These are phyloP conservation scores for Talaromyces thailandensis DNA, from an alignment of 495 filamentous ascomycete species.

Conservation along the genomic window DNA sequence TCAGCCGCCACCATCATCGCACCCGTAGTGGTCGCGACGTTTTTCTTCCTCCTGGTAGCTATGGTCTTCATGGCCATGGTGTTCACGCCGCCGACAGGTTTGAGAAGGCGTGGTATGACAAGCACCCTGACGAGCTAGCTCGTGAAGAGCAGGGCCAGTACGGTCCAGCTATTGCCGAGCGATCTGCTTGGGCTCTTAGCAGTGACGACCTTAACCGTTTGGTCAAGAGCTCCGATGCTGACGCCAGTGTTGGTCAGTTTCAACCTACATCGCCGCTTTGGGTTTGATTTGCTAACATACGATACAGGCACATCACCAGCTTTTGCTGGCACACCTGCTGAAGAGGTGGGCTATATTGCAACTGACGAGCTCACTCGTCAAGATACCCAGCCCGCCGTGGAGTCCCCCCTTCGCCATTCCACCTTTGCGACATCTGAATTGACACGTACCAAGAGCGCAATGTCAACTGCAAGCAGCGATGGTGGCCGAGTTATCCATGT, in stretches of 20 bases:
- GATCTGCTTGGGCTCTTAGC: slow-evolving; percentile 79
- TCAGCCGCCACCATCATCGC: slow-evolving; percentile 60
- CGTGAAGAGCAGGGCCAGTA: slow-evolving; percentile 67
- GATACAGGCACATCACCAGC: slow-evolving; percentile 39
- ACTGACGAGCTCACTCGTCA: slow-evolving; percentile 59
- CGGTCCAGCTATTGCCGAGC: slow-evolving; percentile 52
- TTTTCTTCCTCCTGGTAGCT: slow-evolving; percentile 64
- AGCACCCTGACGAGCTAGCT: slow-evolving; percentile 69
- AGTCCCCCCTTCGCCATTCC: slow-evolving; percentile 50
- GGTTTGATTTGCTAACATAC: background rate
- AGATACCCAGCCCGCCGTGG: slow-evolving; percentile 35
- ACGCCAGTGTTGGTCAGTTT: slow-evolving; percentile 53
- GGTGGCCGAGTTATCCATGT: slow-evolving; percentile 62
- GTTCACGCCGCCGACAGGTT: slow-evolving; percentile 58
- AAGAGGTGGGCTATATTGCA: slow-evolving; percentile 73
- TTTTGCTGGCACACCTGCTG: slow-evolving; percentile 57
- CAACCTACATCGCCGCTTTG: background rate
- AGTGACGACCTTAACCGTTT: slow-evolving; percentile 88
- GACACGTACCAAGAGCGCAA: slow-evolving; percentile 17
- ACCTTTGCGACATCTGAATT: slow-evolving; percentile 35
- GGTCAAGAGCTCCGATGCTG: slow-evolving; percentile 61
- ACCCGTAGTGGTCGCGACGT: slow-evolving; percentile 50
- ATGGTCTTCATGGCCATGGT: slow-evolving; percentile 82
- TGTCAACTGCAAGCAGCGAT: slow-evolving; percentile 39
- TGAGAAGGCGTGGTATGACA: slow-evolving; percentile 81